A percentile compares a stretch with the other conserved stretches of the same genome.
Evolutionary conservation across 441 rosid genomes (phyloP).

Genomic region (Erodium moschatum): DNA sequence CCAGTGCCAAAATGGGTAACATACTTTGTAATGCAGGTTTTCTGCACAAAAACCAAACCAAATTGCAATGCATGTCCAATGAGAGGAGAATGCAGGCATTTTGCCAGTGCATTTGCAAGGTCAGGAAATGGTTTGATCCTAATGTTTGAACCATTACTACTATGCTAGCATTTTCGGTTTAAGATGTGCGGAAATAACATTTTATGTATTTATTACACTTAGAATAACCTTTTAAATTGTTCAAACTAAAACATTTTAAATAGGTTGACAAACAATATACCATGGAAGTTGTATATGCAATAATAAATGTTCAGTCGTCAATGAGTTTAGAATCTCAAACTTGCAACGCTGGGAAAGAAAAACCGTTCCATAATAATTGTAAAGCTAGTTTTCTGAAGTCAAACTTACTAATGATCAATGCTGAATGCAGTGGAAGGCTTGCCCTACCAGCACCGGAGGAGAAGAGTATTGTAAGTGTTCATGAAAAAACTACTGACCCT

Average conservation of each 20-base stretch:
- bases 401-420: conserved; percentile 14
- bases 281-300: not conserved
- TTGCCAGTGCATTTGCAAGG: conserved; percentile 99
- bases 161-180: not conserved
- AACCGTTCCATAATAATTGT: not conserved
- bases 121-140: conserved; percentile 23
- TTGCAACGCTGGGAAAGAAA: not conserved
- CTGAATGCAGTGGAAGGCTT: conserved; percentile 72
- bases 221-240: too few species aligned
- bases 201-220: not conserved
- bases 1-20: conserved; percentile 19
- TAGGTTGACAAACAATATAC: not conserved
- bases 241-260: not conserved
- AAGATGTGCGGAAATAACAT: not conserved
- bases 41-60: conserved; percentile 90
- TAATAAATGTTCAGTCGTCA: not conserved
- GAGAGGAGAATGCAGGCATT: conserved; percentile 98
- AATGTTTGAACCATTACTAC: not conserved
- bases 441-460: conserved; percentile 90
- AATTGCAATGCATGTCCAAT: conserved; percentile 99
- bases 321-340: not conserved
- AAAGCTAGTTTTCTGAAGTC: conserved; percentile 11
- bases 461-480: conserved; percentile 40
- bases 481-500: conserved; percentile 23
- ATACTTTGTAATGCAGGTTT: conserved; percentile 56